These are phyloP conservation scores for Rhizomucor miehei DNA, from an alignment of 371 early-diverging fungal species.

Conservation along the genomic window DNA sequence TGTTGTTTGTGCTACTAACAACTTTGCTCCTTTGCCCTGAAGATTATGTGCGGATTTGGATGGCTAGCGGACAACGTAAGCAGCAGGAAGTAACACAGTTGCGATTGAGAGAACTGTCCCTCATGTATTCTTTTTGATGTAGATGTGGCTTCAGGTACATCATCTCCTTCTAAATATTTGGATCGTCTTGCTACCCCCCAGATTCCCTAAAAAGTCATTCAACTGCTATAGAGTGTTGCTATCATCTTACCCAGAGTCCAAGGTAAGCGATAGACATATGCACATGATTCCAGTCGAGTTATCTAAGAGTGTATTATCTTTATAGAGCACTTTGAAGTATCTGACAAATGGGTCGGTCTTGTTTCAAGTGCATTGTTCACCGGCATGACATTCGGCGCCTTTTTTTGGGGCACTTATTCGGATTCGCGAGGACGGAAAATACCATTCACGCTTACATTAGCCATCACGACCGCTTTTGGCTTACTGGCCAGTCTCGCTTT, in stretches of 20 bases:
- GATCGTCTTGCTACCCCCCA: neutral
- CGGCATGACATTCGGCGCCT: constrained; percentile 83
- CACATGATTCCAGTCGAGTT: neutral
- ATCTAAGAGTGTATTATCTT: neutral
- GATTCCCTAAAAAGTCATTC: constrained; percentile 2
- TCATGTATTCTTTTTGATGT: constrained; percentile 7
- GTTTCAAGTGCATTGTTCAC: constrained; percentile 68
- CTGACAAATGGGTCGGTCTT: constrained; percentile 58
- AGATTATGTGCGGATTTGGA: constrained; percentile 77
- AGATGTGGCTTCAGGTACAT: constrained; percentile 71
- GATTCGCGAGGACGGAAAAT: constrained; percentile 75
- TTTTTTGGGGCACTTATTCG: constrained; percentile 78
- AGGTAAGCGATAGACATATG: constrained; percentile 20
- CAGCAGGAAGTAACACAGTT: neutral
- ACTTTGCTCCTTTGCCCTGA: no score
- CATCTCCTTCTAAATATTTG: neutral
- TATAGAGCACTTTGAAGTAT: constrained; percentile 57
- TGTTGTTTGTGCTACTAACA: neutral
- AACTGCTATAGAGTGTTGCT: constrained; percentile 50
- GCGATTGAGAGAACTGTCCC: constrained; percentile 2
- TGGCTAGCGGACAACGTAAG: constrained; percentile 88
- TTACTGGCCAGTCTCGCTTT: constrained; percentile 65
- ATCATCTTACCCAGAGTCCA: constrained; percentile 60
- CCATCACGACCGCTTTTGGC: constrained; percentile 73
- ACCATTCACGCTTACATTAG: constrained; percentile 79